These are phyloP conservation scores for Thinopyrum elongatum DNA, from an alignment of 176 grass and related monocot species.

Conservation along the genomic window DNA sequence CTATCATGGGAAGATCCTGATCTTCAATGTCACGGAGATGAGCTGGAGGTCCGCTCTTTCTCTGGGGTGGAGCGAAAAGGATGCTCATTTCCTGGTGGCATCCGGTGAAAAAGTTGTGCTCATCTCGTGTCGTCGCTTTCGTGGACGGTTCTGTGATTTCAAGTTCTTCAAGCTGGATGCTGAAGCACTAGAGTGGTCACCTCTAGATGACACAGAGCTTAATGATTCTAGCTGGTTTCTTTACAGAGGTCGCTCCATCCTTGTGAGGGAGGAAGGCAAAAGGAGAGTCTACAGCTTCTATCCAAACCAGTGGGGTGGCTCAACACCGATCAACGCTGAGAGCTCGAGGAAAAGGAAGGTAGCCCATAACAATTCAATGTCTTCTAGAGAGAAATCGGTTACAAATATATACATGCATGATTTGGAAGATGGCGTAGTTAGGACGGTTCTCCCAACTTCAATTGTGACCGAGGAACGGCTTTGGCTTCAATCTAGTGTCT, in stretches of 20 bases:
- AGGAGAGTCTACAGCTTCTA: not conserved
- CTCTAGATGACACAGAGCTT: not conserved
- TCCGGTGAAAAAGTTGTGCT: not conserved
- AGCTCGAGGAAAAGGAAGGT: not conserved
- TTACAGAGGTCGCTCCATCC: not conserved
- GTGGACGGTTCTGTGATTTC: not conserved
- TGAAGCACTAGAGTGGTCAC: not conserved
- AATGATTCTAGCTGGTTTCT: not conserved
- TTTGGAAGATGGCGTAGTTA: not conserved
- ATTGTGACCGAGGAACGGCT: not conserved
- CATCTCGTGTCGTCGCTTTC: not conserved
- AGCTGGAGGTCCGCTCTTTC: not conserved
- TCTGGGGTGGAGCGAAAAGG: not conserved
- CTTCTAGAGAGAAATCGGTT: not conserved
- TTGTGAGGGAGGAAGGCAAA: not conserved
- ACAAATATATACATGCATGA: constrained; percentile 4
- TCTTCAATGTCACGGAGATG: not conserved
- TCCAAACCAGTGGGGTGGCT: not conserved
- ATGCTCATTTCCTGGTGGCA: not conserved
- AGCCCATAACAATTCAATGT: not conserved
- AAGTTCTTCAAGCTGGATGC: not conserved
- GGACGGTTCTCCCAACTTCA: not conserved
- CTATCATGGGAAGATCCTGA: not conserved
- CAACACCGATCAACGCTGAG: not conserved
- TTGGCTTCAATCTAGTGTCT: not conserved